Conservation (phyloP, 2,329 filamentous ascomycete species). For the Fusarium hainanense region DNA sequence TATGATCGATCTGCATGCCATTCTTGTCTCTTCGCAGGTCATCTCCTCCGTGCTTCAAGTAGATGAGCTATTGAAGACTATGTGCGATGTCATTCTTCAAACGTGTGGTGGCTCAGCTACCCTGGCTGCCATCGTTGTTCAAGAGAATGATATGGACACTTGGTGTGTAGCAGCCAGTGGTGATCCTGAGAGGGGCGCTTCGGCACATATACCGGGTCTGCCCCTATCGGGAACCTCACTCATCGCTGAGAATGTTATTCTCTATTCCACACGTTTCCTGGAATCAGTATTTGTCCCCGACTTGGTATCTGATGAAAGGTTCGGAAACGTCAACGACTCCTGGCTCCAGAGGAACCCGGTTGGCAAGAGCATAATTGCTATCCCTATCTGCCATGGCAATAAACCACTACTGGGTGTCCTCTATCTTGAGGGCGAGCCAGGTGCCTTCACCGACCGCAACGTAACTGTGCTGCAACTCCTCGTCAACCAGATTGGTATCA, state of each 20-base stretch:
- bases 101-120: slow-evolving; percentile 78
- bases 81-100: slow-evolving; percentile 84
- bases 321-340: slow-evolving; percentile 76
- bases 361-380: slow-evolving; percentile 81
- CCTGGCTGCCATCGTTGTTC: slow-evolving; percentile 77
- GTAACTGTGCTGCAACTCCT: slow-evolving; percentile 75
- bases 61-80: slow-evolving; percentile 79
- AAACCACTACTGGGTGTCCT: slow-evolving; percentile 78
- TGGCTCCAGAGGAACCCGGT: slow-evolving; percentile 76
- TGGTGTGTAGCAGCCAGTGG: slow-evolving; percentile 82
- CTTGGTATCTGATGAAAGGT: slow-evolving; percentile 78
- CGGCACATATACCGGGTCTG: slow-evolving; percentile 73
- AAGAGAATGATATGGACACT: slow-evolving; percentile 69
- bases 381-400: slow-evolving; percentile 79
- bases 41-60: slow-evolving; percentile 82
- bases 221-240: slow-evolving; percentile 73
- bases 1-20: slow-evolving; percentile 84
- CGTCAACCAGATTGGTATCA: slow-evolving; percentile 82
- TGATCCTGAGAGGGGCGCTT: slow-evolving; percentile 75
- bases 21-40: slow-evolving; percentile 81
- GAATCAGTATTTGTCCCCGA: slow-evolving; percentile 81
- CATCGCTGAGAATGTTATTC: slow-evolving; percentile 80
- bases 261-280: slow-evolving; percentile 81
- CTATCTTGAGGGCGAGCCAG: slow-evolving; percentile 79
- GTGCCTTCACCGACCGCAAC: slow-evolving; percentile 81